Percentiles rank a stretch among this genome's conserved stretches.
These are phyloP conservation scores for Metarhizium robertsii DNA, from an alignment of 2,329 filamentous ascomycete genomes.

Conservation along the genomic window DNA sequence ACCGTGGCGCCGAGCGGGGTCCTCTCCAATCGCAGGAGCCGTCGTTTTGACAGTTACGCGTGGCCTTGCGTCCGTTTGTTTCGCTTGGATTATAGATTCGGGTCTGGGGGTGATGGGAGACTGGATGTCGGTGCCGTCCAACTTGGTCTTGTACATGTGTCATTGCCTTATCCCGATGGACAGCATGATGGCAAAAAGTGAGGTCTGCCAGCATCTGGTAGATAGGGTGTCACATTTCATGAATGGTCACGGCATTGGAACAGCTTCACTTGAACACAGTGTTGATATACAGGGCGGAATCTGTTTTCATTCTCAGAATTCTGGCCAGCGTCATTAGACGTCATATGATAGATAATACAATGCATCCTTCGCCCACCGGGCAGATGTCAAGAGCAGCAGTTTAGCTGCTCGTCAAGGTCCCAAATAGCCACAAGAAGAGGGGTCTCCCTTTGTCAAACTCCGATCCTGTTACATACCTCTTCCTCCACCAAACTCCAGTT, in stretches of 20 bases:
- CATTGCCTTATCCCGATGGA: no score
- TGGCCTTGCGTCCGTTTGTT: no score
- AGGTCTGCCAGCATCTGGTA: no score
- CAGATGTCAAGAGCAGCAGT: constrained; percentile 4
- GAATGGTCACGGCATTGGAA: neutral
- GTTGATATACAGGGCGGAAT: neutral
- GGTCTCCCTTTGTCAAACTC: constrained; percentile 5
- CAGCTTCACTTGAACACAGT: neutral
- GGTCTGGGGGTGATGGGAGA: no score
- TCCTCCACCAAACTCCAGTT: constrained; percentile 2
- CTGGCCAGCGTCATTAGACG: neutral
- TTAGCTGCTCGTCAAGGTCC: constrained; percentile 12
- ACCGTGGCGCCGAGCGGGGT: no score
- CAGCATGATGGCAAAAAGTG: no score
- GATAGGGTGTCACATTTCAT: no score
- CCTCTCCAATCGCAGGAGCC: no score
- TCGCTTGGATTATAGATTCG: no score
- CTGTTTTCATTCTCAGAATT: neutral
- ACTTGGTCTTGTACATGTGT: no score
- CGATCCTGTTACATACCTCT: constrained; percentile 4
- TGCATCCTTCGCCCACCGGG: constrained; percentile 16
- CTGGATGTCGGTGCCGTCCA: no score
- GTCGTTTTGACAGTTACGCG: no score
- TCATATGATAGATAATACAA: constrained; percentile 20
- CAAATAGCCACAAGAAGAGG: constrained; percentile 13